Percentiles rank a stretch among this genome's conserved stretches.
Evolutionary conservation across 768 basidiomycete genomes (phyloP).

Genomic region (Lactarius quietus): DNA sequence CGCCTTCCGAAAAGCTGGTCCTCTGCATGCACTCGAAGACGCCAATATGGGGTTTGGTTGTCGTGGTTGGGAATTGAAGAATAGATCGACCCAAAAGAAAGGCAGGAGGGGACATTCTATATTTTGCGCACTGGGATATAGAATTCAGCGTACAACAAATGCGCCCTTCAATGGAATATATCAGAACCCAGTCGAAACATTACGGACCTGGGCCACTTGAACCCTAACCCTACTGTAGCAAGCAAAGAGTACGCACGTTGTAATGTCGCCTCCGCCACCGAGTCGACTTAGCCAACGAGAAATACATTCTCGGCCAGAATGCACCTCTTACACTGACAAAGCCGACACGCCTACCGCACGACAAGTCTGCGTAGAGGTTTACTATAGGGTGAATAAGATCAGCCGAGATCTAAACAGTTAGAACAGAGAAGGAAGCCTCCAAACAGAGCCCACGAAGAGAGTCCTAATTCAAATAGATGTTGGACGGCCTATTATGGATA

Average conservation of each 20-base stretch:
- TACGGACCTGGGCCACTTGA: neutral
- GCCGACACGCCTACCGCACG: neutral
- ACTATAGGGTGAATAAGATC: neutral
- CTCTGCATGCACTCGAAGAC: neutral
- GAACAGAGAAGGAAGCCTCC: neutral
- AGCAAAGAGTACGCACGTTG: neutral
- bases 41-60: neutral
- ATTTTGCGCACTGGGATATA: neutral
- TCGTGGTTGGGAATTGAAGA: neutral
- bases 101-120: too few relatives aligned
- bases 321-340: neutral
- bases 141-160: neutral
- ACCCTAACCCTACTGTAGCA: neutral
- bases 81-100: neutral
- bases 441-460: neutral
- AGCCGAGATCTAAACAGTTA: neutral
- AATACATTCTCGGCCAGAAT: conserved; percentile 6
- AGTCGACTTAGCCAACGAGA: neutral
- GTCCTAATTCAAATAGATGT: neutral
- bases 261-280: neutral
- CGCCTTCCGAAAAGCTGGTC: neutral
- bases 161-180: neutral
- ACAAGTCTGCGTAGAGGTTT: neutral
- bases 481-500: neutral
- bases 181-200: neutral